Evolutionary conservation across 2,329 filamentous ascomycete genomes (phyloP).

Genomic region (Alternaria tenuissima): DNA sequence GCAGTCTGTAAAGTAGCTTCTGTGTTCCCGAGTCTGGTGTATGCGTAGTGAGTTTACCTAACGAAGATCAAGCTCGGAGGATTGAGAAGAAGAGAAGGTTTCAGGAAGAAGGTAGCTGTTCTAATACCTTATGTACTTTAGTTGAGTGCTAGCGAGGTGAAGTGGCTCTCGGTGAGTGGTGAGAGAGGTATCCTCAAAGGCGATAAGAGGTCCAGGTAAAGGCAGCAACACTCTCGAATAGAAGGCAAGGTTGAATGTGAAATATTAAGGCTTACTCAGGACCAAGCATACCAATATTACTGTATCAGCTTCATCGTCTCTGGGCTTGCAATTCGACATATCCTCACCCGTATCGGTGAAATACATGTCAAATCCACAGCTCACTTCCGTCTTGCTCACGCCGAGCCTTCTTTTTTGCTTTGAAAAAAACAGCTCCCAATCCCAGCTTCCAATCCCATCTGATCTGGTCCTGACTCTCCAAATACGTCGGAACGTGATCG

Average conservation of each 20-base stretch:
- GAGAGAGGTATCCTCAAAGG: background rate
- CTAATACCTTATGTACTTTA: background rate
- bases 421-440: too few relatives aligned
- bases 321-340: too few relatives aligned
- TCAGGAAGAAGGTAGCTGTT: background rate
- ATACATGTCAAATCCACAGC: background rate
- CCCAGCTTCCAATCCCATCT: background rate
- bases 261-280: background rate
- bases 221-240: background rate
- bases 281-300: background rate
- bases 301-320: too few relatives aligned
- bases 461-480: background rate
- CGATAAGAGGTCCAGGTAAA: background rate
- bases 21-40: background rate
- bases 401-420: too few relatives aligned
- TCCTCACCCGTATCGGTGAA: too few relatives aligned
- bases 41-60: background rate
- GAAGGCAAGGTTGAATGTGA: too few relatives aligned
- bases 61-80: background rate
- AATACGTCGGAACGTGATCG: background rate
- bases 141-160: background rate
- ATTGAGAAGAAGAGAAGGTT: background rate
- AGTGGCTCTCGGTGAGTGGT: background rate
- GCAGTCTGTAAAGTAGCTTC: background rate
- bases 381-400: background rate